Conservation (phyloP, 106 monocot genomes). For the Gastrodia elata region DNA sequence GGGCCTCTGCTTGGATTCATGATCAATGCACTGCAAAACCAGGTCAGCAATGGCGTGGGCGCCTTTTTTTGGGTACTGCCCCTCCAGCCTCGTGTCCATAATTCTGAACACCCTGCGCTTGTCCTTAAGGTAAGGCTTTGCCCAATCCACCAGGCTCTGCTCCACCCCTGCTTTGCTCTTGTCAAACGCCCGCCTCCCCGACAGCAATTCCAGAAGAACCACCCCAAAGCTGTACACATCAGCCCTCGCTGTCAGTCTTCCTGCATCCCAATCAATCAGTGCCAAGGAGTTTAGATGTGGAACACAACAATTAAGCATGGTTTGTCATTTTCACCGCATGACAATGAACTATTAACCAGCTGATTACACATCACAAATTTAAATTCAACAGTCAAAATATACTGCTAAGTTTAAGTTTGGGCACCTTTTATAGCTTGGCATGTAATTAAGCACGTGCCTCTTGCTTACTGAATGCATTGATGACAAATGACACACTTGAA, state of each 20-base stretch:
- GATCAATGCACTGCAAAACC: constrained; percentile 46
- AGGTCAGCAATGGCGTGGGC: constrained; percentile 46
- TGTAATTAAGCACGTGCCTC: too few species aligned
- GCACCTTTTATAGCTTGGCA: too few species aligned
- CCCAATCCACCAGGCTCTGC: constrained; percentile 78
- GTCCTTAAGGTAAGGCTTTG: constrained; percentile 44
- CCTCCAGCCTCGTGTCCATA: constrained; percentile 72
- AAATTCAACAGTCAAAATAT: too few species aligned
- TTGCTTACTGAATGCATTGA: too few species aligned
- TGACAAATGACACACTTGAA: too few species aligned
- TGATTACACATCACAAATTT: too few species aligned
- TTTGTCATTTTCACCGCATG: too few species aligned
- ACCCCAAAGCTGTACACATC: constrained; percentile 97
- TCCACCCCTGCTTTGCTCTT: constrained; percentile 45
- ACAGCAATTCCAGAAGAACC: constrained; percentile 64
- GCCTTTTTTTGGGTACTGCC: constrained; percentile 69
- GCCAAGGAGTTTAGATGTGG: too few species aligned
- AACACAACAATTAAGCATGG: too few species aligned
- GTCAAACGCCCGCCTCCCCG: constrained; percentile 66
- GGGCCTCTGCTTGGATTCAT: constrained; percentile 58
- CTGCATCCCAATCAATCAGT: too few species aligned
- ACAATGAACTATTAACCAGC: too few species aligned
- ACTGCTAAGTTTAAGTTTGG: too few species aligned
- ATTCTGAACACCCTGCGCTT: constrained; percentile 56
- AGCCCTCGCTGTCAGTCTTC: constrained; percentile 65